These are phyloP conservation scores for Clohesyomyces aquaticus DNA, from an alignment of 495 filamentous ascomycete genomes.

Conservation along the genomic window DNA sequence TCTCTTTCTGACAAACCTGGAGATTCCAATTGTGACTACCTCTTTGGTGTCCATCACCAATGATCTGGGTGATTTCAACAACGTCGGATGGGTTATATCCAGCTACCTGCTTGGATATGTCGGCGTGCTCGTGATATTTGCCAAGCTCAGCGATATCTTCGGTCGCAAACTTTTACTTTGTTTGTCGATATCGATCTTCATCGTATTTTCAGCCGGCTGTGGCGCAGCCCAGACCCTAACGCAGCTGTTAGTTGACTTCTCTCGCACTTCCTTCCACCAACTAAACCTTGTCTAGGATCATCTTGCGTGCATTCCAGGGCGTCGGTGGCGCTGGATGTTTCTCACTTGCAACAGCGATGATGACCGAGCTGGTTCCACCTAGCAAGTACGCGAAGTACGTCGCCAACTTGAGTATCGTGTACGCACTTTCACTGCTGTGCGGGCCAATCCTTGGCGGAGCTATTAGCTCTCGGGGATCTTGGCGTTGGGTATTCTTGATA, in stretches of 20 bases:
- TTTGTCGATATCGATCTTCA: constrained; percentile 44
- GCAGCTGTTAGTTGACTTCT: constrained; percentile 43
- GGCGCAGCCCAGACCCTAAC: constrained; percentile 36
- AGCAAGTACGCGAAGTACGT: constrained; percentile 46
- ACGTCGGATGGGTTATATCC: constrained; percentile 61
- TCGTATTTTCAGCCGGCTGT: constrained; percentile 16
- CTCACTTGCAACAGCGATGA: constrained; percentile 57
- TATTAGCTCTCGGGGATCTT: constrained; percentile 45
- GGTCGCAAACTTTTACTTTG: constrained; percentile 44
- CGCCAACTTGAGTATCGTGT: constrained; percentile 41
- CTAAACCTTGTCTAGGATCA: constrained; percentile 15
- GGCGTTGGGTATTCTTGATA: constrained; percentile 47
- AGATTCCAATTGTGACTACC: constrained; percentile 66
- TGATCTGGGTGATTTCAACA: constrained; percentile 56
- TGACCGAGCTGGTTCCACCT: constrained; percentile 54
- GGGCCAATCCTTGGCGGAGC: constrained; percentile 55
- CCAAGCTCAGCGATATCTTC: constrained; percentile 42
- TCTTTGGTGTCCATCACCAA: constrained; percentile 63
- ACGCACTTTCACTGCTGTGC: constrained; percentile 46
- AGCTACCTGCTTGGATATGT: constrained; percentile 62
- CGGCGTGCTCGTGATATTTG: constrained; percentile 45
- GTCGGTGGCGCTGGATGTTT: constrained; percentile 21
- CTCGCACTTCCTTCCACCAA: neutral
- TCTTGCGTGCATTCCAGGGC: constrained; percentile 26
- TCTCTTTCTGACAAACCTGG: constrained; percentile 63